Evolutionary conservation across 495 filamentous ascomycete genomes (phyloP).

Genomic region (Hypoxylon rickii): DNA sequence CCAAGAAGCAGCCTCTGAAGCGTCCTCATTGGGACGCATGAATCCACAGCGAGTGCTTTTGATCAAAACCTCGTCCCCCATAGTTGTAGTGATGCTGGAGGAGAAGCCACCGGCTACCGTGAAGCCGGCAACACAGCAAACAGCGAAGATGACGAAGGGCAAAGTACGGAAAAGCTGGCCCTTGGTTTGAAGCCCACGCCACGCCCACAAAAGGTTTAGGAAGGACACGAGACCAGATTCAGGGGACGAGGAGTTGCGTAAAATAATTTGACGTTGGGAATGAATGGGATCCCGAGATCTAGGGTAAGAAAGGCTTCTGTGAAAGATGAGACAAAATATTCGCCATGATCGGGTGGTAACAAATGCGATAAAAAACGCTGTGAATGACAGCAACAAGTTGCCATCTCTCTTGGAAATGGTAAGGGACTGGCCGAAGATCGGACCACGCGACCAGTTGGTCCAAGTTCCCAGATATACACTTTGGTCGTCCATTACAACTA

Average conservation of each 20-base stretch:
- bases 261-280: not conserved
- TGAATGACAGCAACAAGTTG: conserved; percentile 8
- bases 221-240: not conserved
- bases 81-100: conserved; percentile 6
- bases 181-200: too few relatives aligned
- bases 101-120: conserved; percentile 13
- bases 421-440: not conserved
- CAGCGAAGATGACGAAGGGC: too few relatives aligned
- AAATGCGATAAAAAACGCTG: conserved; percentile 7
- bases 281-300: not conserved
- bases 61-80: conserved; percentile 9
- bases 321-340: conserved; percentile 11
- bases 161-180: too few relatives aligned
- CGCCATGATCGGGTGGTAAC: conserved; percentile 6
- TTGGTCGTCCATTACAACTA: too few relatives aligned
- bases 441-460: conserved; percentile 14
- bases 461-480: conserved; percentile 4
- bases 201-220: not conserved
- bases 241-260: conserved; percentile 2
- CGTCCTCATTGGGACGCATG: too few relatives aligned
- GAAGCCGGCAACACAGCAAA: not conserved
- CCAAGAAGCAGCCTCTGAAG: too few relatives aligned
- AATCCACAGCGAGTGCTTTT: conserved; percentile 6
- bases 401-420: not conserved
- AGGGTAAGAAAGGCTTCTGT: not conserved